These are phyloP conservation scores for Podospora conica DNA, from an alignment of 495 filamentous ascomycete species.

Conservation along the genomic window DNA sequence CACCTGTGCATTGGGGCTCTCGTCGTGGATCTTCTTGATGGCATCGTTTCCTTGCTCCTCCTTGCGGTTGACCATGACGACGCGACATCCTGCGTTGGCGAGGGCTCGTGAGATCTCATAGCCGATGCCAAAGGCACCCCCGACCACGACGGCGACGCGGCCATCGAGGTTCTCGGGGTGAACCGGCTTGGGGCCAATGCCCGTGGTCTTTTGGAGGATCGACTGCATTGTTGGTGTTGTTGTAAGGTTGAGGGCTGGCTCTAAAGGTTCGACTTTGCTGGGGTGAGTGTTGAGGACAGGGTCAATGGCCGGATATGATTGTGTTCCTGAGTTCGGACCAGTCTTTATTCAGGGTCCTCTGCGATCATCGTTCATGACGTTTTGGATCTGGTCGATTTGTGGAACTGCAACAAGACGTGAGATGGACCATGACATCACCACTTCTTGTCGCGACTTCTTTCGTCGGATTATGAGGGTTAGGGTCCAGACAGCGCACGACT, in stretches of 20 bases:
- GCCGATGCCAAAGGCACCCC: slow-evolving; percentile 51
- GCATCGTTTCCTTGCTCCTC: slow-evolving; percentile 38
- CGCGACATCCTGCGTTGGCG: slow-evolving; percentile 24
- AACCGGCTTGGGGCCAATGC: slow-evolving; percentile 23
- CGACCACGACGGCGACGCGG: slow-evolving; percentile 49
- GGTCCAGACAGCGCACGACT: too few species aligned
- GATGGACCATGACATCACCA: not conserved
- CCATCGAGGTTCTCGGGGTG: slow-evolving; percentile 27
- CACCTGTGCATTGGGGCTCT: slow-evolving; percentile 25
- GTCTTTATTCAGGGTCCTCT: not conserved
- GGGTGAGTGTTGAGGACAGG: not conserved
- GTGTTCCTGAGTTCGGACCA: not conserved
- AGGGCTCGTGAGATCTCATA: slow-evolving; percentile 43
- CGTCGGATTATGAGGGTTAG: not conserved
- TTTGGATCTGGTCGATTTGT: not conserved
- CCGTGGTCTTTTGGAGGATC: slow-evolving; percentile 20
- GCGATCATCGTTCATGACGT: not conserved
- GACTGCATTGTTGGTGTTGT: slow-evolving; percentile 19
- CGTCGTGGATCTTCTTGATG: slow-evolving; percentile 28
- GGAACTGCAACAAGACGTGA: not conserved
- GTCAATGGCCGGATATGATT: not conserved
- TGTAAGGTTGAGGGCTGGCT: not conserved
- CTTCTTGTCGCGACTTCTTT: not conserved
- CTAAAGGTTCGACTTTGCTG: not conserved
- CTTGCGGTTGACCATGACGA: slow-evolving; percentile 38